Base-by-base conservation (phyloP, 495 filamentous ascomycete species). In the Haplographium delicatum region DNA sequence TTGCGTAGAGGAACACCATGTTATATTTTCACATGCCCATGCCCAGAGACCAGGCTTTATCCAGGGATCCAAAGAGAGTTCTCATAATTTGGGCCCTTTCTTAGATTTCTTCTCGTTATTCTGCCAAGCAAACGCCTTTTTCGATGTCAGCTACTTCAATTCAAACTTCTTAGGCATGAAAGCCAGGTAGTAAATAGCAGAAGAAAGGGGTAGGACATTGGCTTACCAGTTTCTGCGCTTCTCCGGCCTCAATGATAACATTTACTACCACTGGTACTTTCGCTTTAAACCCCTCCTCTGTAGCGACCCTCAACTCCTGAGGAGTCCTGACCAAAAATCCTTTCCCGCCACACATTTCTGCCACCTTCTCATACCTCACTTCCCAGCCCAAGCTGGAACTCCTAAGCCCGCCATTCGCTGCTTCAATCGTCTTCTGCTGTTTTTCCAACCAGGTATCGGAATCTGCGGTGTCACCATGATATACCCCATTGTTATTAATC, bases 401-500 rank as follows among this genome's bases (percentile, higher is more conserved):
- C 20, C 75, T 67, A 19, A 84, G 57, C 4, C 75, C 68, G 7
- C 57, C 61, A 1, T 46, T 34, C 44, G n/a, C 52, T 47, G 56
- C 50, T 2, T 56, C 38, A 31, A 62, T 58, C 46, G 62, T 68
- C 45, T 62, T 66, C 38, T 64, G 60, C 16, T 45, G 61, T 24
- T 65, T 66, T 27, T 57, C 54, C 1, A 64, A 51, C 50, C 63
- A 68, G 6, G 65, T 68, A 18, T 72, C 63, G 8, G 54, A 49
- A 0, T 67, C 64, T 55, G 51, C 26, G 24, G 30, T 48, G 39
- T 80, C 78, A 0, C 82, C 81, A 37, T 78, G 74, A 62, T 85
- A 85, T 13, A 85, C 72, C 5, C 81, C 81, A 0, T 77, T 74
- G 57, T 85, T 85, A 57, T 84, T 85, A 34, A 84, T 69, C 0